These are phyloP conservation scores for Zygosaccharomyces sapae DNA, from an alignment of 1,139 yeast species.

Conservation along the genomic window DNA sequence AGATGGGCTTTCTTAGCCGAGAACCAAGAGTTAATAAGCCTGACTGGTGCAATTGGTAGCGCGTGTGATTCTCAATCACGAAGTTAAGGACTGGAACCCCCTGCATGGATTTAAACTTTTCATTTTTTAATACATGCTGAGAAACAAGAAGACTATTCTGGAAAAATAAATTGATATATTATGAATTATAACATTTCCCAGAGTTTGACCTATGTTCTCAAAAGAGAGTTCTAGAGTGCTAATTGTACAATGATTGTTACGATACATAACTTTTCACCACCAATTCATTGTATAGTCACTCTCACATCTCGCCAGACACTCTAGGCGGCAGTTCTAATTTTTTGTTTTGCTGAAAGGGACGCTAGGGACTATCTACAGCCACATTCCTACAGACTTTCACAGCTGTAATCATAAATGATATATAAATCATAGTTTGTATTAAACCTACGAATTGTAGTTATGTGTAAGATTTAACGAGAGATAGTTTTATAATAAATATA, in stretches of 20 bases:
- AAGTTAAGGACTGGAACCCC: not conserved
- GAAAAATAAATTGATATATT: too few relatives aligned
- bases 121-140: not conserved
- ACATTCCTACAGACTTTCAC: not conserved
- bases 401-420: not conserved
- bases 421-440: not conserved
- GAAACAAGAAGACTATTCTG: not conserved
- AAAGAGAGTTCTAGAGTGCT: not conserved
- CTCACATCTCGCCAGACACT: not conserved
- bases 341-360: not conserved
- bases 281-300: not conserved
- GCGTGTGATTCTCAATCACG: not conserved
- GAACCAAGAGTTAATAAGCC: not conserved
- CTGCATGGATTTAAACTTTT: not conserved
- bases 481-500: not conserved
- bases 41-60: not conserved
- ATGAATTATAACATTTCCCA: not conserved
- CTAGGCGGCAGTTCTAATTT: not conserved
- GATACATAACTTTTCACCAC: not conserved
- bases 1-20: not conserved
- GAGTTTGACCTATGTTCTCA: not conserved
- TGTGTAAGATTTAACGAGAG: not conserved
- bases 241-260: not conserved
- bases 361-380: not conserved
- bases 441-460: not conserved